Evolutionary conservation across 1,139 yeast genomes (phyloP).

Genomic region (Meyerozyma athensensis): DNA sequence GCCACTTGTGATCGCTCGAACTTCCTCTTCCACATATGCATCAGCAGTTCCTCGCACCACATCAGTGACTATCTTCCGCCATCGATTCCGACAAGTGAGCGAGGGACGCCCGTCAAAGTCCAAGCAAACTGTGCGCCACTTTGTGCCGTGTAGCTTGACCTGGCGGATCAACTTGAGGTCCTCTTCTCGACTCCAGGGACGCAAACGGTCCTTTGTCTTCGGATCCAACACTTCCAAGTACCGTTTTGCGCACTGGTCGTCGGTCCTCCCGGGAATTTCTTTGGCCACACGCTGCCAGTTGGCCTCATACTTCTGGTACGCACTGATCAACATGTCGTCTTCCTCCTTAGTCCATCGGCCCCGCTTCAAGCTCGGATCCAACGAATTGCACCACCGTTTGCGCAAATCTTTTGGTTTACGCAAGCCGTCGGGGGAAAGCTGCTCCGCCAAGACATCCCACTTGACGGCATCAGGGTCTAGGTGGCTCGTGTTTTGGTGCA

Average conservation of each 20-base stretch:
- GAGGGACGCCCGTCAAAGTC: constrained; percentile 80
- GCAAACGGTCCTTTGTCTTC: constrained; percentile 65
- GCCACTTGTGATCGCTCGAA: constrained; percentile 29
- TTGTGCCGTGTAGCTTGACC: constrained; percentile 75
- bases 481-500: constrained; percentile 17
- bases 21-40: constrained; percentile 30
- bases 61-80: constrained; percentile 82
- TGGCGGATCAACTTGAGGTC: constrained; percentile 62
- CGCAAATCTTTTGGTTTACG: constrained; percentile 67
- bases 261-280: constrained; percentile 79
- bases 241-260: constrained; percentile 92
- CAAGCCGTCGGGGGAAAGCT: constrained; percentile 25
- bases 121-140: constrained; percentile 79
- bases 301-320: constrained; percentile 67
- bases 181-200: constrained; percentile 78
- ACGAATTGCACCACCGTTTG: constrained; percentile 72
- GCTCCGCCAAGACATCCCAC: constrained; percentile 67
- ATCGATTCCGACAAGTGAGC: constrained; percentile 83
- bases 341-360: constrained; percentile 92
- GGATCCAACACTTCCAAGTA: constrained; percentile 89
- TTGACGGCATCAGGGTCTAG: constrained; percentile 38
- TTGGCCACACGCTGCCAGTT: constrained; percentile 82
- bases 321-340: constrained; percentile 60
- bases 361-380: constrained; percentile 75
- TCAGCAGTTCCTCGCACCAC: constrained; percentile 61